Evolutionary conservation across 495 filamentous ascomycete genomes (phyloP).

Genomic region (Usnea hakonensis): DNA sequence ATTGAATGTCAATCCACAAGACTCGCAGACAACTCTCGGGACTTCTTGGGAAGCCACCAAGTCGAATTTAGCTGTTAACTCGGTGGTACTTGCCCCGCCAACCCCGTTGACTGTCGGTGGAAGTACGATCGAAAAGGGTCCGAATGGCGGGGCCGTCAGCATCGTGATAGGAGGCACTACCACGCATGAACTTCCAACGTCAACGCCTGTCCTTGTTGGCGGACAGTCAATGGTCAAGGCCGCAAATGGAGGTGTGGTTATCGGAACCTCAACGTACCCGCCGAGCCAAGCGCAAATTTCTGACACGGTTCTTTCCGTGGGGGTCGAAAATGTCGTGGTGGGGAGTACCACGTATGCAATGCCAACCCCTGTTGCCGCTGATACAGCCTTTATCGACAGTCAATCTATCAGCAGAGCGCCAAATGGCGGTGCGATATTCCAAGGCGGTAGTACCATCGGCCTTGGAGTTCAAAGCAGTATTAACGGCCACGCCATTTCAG

Average conservation of each 20-base stretch:
- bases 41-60: neutral
- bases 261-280: constrained; percentile 3
- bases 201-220: neutral
- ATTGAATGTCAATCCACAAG: neutral
- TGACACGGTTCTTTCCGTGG: neutral
- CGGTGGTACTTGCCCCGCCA: neutral
- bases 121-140: neutral
- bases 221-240: neutral
- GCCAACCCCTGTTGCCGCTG: neutral
- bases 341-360: neutral
- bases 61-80: neutral
- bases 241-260: constrained; percentile 1
- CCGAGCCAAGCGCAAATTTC: constrained; percentile 1
- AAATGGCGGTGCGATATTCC: neutral
- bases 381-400: neutral
- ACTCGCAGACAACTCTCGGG: neutral
- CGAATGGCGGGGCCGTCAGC: neutral
- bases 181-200: neutral
- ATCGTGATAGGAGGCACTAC: neutral
- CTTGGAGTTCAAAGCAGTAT: neutral
- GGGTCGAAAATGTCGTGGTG: neutral
- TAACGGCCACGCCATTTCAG: neutral
- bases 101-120: neutral
- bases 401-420: neutral
- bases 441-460: neutral